Conservation (phyloP, 2,329 filamentous ascomycete genomes). For the Fusarium hainanense region DNA sequence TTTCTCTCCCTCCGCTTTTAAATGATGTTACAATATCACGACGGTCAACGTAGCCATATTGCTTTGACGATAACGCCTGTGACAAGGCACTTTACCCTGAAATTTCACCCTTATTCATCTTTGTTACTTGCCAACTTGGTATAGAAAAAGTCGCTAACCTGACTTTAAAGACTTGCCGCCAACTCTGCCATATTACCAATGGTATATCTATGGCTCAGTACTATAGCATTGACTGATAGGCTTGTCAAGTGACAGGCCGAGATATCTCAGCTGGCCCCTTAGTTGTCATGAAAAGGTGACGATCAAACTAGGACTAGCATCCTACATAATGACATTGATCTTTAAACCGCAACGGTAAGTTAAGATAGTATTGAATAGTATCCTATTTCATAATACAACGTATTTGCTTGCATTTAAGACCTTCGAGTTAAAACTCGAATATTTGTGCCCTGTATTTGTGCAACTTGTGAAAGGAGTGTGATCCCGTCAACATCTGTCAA, state of each 20-base stretch:
- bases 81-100: constrained; percentile 55
- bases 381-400: constrained; percentile 29
- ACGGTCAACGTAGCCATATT: constrained; percentile 62
- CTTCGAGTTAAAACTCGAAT: background rate
- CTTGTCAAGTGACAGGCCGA: constrained; percentile 16
- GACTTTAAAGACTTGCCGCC: background rate
- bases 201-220: background rate
- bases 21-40: constrained; percentile 60
- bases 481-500: background rate
- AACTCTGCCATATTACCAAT: background rate
- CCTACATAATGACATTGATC: background rate
- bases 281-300: background rate
- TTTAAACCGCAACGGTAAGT: constrained; percentile 9
- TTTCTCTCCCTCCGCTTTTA: constrained; percentile 15
- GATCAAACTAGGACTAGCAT: too few relatives aligned
- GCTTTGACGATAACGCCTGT: constrained; percentile 60
- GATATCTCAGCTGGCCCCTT: background rate
- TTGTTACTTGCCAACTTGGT: background rate
- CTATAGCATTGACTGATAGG: too few relatives aligned
- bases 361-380: background rate
- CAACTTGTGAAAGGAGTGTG: constrained; percentile 24
- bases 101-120: background rate
- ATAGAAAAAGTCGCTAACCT: constrained; percentile 24
- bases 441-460: background rate
- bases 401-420: constrained; percentile 25